Evolutionary conservation across 257 asterid species (phyloP).

Genomic region (Jacaranda copaia): DNA sequence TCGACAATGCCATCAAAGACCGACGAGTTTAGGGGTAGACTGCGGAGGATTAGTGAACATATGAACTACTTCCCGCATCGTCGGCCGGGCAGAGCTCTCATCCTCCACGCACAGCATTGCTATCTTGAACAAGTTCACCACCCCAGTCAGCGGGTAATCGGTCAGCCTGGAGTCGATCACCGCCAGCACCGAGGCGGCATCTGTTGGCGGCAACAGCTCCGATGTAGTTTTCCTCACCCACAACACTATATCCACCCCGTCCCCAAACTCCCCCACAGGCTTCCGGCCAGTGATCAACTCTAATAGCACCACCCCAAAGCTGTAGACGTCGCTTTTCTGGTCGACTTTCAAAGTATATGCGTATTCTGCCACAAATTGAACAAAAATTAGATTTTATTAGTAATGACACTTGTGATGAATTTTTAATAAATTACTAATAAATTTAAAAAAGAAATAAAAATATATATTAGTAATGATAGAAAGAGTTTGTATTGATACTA

Average conservation of each 20-base stretch:
- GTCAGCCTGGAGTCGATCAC: slow-evolving; percentile 67
- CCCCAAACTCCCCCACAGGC: slow-evolving; percentile 91
- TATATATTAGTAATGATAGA: too few species aligned
- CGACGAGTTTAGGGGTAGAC: slow-evolving; percentile 44
- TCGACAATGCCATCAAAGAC: slow-evolving; percentile 23
- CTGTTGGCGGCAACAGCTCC: slow-evolving; percentile 53
- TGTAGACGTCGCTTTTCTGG: slow-evolving; percentile 86
- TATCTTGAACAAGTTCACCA: slow-evolving; percentile 64
- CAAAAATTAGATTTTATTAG: background rate
- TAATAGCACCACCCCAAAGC: slow-evolving; percentile 85
- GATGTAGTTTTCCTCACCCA: slow-evolving; percentile 68
- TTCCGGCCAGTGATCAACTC: slow-evolving; percentile 80
- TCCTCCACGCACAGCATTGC: slow-evolving; percentile 89
- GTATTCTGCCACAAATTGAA: slow-evolving; percentile 55
- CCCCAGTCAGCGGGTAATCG: slow-evolving; percentile 53
- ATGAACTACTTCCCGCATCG: slow-evolving; percentile 80
- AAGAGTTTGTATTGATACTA: too few species aligned
- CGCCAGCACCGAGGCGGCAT: slow-evolving; percentile 60
- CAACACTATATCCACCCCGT: slow-evolving; percentile 81
- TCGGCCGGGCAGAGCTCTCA: slow-evolving; percentile 68
- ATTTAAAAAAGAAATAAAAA: too few species aligned
- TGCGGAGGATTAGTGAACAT: slow-evolving; percentile 64
- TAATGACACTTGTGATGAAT: too few species aligned
- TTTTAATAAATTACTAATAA: too few species aligned
- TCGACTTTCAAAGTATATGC: slow-evolving; percentile 87